Conservation (phyloP, 345 rosid genomes). For the Cochlearia excelsa region DNA sequence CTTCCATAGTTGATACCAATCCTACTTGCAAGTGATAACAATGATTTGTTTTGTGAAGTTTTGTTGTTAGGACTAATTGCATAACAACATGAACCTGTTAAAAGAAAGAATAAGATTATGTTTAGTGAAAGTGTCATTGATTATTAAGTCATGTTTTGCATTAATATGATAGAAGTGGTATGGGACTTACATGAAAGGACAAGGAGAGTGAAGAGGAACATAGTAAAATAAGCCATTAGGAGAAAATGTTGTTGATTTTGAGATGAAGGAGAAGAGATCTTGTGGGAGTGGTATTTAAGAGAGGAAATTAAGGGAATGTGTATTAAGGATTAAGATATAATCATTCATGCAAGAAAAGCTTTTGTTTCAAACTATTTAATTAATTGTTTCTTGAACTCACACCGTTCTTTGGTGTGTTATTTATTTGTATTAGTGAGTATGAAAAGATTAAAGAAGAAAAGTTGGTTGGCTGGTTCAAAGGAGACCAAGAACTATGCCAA, state of each 20-base stretch:
- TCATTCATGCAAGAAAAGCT: conserved; percentile 39
- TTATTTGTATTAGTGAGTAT: conserved; percentile 5
- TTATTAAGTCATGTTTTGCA: no score
- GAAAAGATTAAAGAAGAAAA: conserved; percentile 20
- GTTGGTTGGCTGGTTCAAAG: conserved; percentile 30
- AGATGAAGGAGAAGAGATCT: conserved; percentile 11
- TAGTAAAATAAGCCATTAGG: conserved; percentile 25
- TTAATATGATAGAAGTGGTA: not conserved
- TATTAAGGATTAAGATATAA: conserved; percentile 11
- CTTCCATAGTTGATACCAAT: conserved; percentile 38
- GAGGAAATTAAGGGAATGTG: not conserved
- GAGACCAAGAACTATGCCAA: conserved; percentile 8
- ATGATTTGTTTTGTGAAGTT: conserved; percentile 1
- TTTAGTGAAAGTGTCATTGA: not conserved
- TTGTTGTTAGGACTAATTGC: conserved; percentile 12
- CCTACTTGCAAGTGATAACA: conserved; percentile 21
- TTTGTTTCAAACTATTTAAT: conserved; percentile 9
- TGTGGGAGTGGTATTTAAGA: conserved; percentile 18
- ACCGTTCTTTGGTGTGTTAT: conserved; percentile 29
- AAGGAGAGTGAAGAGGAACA: conserved; percentile 30
- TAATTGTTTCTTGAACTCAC: conserved; percentile 21
- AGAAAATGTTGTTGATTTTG: not conserved
- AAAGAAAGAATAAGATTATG: not conserved
- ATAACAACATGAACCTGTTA: conserved; percentile 21
- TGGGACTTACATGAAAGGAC: conserved; percentile 31